Evolutionary conservation across 306 rosid species (phyloP), one percentile per base, ranked within the genome.

Genomic region (Carpinus fangiana): DNA sequence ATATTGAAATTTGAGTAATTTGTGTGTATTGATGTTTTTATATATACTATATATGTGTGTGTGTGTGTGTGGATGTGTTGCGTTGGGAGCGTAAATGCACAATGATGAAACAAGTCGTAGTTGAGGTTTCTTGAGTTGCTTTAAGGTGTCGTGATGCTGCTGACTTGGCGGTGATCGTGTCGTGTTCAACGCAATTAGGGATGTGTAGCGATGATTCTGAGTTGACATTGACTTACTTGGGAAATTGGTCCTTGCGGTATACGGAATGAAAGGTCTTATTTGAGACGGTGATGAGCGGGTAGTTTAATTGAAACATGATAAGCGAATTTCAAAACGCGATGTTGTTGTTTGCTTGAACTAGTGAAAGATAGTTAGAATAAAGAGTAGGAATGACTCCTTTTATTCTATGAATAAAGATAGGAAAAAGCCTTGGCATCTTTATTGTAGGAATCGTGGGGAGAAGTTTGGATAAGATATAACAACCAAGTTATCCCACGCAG

Each of bases 81-180:
- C 18, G 7, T 20, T 28, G 56, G 41, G 41, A 67, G 70, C 78
- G 65, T 55, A 13, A 52, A 71, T 66, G 71, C 72, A 73, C 51
- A 71, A 54, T 76, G 84, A 70, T 73, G 72, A 64, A 60, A 72
- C 17, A 8, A 17, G 60, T 23, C 4, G 21, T 43, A 38, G 68
- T 70, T 76, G 77, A 51, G 72, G 78, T 50, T 72, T 77, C 46
- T 74, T 12, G 83, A 75, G 83, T 74, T 80, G 31, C 54, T 56
- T 71, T 78, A 8, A 46, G 21, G 69, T 77, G 52, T 54, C 45
- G 31, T 43, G 69, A 66, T 65, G 72, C 53, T 60, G 46, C 73
- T 70, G 64, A 56, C 23, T 55, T 46, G 83, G 43, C 38, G 84
- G 53, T 61, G 71, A 36, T 78, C n/a, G 59, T 61, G 48, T 16